Percentiles rank a stretch among this genome's conserved stretches.
These are phyloP conservation scores for Annona cherimola DNA, from an alignment of 164 flowering plant species.

Conservation along the genomic window DNA sequence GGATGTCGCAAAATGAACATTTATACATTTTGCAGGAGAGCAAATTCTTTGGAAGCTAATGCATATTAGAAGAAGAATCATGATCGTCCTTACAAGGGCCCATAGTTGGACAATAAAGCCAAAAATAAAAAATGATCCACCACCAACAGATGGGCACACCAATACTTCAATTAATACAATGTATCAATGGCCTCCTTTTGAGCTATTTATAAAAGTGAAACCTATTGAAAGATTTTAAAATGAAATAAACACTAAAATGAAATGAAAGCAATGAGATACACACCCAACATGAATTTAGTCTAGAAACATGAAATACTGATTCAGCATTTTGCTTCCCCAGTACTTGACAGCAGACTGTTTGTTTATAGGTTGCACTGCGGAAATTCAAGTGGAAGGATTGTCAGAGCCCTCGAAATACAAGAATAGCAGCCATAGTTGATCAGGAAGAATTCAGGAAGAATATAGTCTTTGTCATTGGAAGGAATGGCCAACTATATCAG, in stretches of 20 bases:
- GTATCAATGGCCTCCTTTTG: too few species aligned
- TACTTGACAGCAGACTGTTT: neutral
- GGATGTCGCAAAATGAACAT: neutral
- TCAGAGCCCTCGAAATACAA: slow-evolving; percentile 46
- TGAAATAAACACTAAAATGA: too few species aligned
- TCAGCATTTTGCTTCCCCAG: neutral
- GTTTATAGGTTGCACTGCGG: slow-evolving; percentile 53
- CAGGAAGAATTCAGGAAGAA: slow-evolving; percentile 66
- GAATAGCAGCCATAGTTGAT: slow-evolving; percentile 64
- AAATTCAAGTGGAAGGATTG: slow-evolving; percentile 87
- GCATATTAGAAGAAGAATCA: neutral
- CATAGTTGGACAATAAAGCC: neutral
- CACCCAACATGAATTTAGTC: neutral
- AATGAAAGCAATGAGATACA: neutral
- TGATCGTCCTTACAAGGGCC: neutral
- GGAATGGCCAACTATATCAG: slow-evolving; percentile 69
- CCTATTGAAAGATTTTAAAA: neutral
- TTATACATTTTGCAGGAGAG: neutral
- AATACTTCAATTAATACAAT: too few species aligned
- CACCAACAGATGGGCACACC: neutral
- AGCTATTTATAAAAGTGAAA: neutral
- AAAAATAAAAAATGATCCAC: neutral
- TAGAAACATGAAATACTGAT: neutral
- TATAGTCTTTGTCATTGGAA: slow-evolving; percentile 65
- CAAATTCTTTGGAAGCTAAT: neutral